phyloP scores from a whole-genome alignment of 2,329 filamentous ascomycete genomes.

The Monascus ruber region DNA sequence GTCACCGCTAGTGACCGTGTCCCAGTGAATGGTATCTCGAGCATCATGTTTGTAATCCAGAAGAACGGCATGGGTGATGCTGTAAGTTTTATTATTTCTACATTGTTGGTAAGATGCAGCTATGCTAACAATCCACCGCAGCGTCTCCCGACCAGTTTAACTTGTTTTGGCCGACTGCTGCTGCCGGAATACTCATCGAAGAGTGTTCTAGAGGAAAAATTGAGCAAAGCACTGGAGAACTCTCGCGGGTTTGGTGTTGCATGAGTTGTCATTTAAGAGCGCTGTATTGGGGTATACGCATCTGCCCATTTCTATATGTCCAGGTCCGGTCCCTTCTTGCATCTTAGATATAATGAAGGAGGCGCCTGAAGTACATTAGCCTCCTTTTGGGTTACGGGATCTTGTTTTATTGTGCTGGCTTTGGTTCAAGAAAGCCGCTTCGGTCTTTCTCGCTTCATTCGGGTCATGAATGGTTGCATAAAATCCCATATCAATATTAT shows the following conservation, averaged over 20 bases:
- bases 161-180: slow-evolving; percentile 81
- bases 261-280: slow-evolving; percentile 22
- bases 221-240: slow-evolving; percentile 80
- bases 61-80: slow-evolving; percentile 56
- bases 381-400: no score
- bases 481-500: no score
- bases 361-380: no score
- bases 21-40: slow-evolving; percentile 73
- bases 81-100: slow-evolving; percentile 15
- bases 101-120: not conserved
- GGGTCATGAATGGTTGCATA: no score
- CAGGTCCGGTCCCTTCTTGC: no score
- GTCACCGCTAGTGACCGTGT: slow-evolving; percentile 88
- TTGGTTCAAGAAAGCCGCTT: no score
- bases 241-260: slow-evolving; percentile 80
- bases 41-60: slow-evolving; percentile 74
- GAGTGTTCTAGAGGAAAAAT: slow-evolving; percentile 59
- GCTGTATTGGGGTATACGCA: no score
- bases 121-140: slow-evolving; percentile 10
- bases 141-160: slow-evolving; percentile 72
- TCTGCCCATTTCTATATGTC: no score
- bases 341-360: no score
- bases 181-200: slow-evolving; percentile 69
- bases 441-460: no score
- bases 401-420: no score